Base-by-base conservation (phyloP, 345 rosid species). In the Eucalyptus urophylla region DNA sequence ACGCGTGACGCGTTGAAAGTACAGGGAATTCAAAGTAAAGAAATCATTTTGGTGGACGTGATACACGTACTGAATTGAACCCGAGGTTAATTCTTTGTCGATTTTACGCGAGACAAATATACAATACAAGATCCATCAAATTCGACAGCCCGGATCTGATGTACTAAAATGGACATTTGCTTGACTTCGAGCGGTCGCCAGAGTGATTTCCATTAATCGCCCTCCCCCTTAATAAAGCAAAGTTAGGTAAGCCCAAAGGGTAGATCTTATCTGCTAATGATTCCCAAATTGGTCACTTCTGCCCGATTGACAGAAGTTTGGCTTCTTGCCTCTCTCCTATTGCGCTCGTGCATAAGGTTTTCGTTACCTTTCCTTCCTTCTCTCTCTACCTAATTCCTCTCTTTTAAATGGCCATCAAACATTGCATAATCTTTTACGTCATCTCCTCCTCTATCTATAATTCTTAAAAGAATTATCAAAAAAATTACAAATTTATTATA, bases 361-460 rank as follows among this genome's bases (percentile, higher is more conserved):
- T 69, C 1, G 8, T 17, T 17, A 69, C 21, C 37, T 31, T 4
- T 12, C 4, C 56, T 19, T 31, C 9, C 50, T 86, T 51, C 31
- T 7, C 21, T 25, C 11, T 25, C 87, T 11, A 49, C 1, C 40
- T 33, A 49, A 7, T 14, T 47, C 6, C 14, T 45, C 10, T 44
- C 53, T 44, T 50, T 13, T 0, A 14, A 27, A n/a, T 47, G 25
- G 0, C 87, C 16, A n/a, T 45, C 43, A 10, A 25, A 49, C 15
- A n/a, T 17, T 3, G 0, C 8, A 37, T 40, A 1, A 19, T 76
- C 47, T 37, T 37, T 11, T 11, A 6, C 4, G 6, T 11, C 3
- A 76, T 40, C 22, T 12, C 9, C 11, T 22, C 9, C 2, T 44
- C 2, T 6, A 22, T 40, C 4, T 6, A 24, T 10, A 11, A 0